Percentiles rank a stretch among this genome's conserved stretches.
phyloP scores from a whole-genome alignment of 2,329 filamentous ascomycete genomes.

The Exophiala sp. region DNA sequence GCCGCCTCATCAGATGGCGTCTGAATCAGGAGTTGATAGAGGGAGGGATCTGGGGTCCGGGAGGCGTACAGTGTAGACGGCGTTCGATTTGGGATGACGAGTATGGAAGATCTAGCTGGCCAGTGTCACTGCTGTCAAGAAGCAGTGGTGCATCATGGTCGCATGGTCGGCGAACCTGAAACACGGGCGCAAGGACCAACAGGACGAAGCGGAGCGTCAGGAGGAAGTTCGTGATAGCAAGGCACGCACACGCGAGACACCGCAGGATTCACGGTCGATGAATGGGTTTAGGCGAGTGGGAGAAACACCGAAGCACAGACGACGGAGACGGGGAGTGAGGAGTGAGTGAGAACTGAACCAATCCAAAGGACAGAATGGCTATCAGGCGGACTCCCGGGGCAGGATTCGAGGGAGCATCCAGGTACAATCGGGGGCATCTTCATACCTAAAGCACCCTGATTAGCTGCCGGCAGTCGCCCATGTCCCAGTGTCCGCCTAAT shows the following conservation, averaged over 20 bases:
- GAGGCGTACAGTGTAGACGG: not conserved
- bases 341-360: not conserved
- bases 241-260: conserved; percentile 4
- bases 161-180: conserved; percentile 11
- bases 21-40: conserved; percentile 1
- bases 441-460: not conserved
- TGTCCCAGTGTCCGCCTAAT: too few species aligned
- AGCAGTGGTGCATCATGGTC: conserved; percentile 2
- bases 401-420: not conserved
- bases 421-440: not conserved
- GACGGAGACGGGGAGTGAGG: conserved; percentile 3
- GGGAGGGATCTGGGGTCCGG: not conserved
- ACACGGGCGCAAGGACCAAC: conserved; percentile 7
- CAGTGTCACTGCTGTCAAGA: conserved; percentile 6
- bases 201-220: conserved; percentile 3
- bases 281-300: not conserved
- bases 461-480: too few species aligned
- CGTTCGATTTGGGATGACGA: conserved; percentile 11
- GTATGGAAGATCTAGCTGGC: conserved; percentile 8
- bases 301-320: conserved; percentile 2
- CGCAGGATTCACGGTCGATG: not conserved
- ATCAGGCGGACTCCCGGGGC: not conserved
- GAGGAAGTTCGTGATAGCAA: conserved; percentile 6
- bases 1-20: not conserved
- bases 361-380: not conserved